These are phyloP conservation scores for Dendrocalamus sinicus DNA, from an alignment of 176 grass and related monocot genomes.

Conservation along the genomic window DNA sequence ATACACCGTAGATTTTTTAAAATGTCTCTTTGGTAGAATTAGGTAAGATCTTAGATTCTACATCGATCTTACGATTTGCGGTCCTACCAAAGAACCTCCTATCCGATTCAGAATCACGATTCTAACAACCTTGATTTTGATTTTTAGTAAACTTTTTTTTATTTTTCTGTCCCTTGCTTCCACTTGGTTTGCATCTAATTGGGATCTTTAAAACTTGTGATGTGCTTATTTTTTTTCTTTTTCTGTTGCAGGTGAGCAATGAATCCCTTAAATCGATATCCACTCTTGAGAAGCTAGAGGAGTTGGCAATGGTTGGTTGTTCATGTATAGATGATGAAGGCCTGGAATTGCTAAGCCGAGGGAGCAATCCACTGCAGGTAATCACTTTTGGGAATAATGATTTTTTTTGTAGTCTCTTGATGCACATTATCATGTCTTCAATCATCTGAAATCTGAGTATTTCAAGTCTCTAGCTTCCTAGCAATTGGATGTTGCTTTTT, in stretches of 20 bases:
- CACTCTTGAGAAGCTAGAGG: slow-evolving; percentile 79
- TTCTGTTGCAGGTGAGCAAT: slow-evolving; percentile 69
- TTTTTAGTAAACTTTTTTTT: not conserved
- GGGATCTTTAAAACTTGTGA: not conserved
- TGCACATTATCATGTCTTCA: slow-evolving; percentile 26
- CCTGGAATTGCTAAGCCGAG: slow-evolving; percentile 69
- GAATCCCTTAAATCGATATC: slow-evolving; percentile 86
- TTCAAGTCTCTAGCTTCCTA: slow-evolving; percentile 19
- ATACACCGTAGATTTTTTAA: too few relatives aligned
- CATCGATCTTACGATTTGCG: too few relatives aligned
- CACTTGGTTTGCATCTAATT: slow-evolving; percentile 31
- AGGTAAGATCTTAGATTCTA: too few relatives aligned
- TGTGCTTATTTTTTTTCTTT: not conserved
- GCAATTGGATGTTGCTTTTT: not conserved
- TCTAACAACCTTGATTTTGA: not conserved
- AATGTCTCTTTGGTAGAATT: too few relatives aligned
- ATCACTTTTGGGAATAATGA: not conserved
- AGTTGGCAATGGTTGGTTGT: slow-evolving; percentile 80
- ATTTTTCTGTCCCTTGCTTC: not conserved
- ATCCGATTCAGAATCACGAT: too few relatives aligned
- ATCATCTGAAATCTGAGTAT: not conserved
- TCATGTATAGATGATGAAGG: slow-evolving; percentile 85
- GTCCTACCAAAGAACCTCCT: too few relatives aligned
- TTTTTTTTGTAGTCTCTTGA: slow-evolving; percentile 24
- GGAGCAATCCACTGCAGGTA: slow-evolving; percentile 74